Percentiles rank a stretch among this genome's conserved stretches.
phyloP scores from a whole-genome alignment of 306 rosid species.

The Cajanus cajan region DNA sequence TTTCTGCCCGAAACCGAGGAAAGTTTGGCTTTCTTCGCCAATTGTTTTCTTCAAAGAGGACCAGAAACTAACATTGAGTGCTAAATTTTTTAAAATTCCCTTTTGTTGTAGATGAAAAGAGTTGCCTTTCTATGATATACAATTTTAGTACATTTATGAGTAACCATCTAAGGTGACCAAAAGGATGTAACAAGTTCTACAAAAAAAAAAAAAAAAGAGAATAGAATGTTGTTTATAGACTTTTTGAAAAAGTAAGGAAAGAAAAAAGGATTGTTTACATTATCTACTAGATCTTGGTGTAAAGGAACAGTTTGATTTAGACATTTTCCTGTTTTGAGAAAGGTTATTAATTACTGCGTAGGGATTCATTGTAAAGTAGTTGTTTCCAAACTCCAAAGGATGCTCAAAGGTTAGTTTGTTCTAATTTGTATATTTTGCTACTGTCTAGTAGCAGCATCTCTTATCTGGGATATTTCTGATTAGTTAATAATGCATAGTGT shows the following conservation, averaged over 20 bases:
- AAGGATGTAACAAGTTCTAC: conserved; percentile 26
- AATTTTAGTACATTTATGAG: conserved; percentile 31
- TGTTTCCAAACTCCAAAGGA: conserved; percentile 26
- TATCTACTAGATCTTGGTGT: conserved; percentile 29
- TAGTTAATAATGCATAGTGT: background rate
- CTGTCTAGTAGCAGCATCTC: background rate
- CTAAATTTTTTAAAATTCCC: conserved; percentile 32
- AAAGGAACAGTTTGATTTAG: conserved; percentile 28
- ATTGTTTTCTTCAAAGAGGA: conserved; percentile 75
- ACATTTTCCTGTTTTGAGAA: conserved; percentile 18
- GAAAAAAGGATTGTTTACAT: conserved; percentile 30
- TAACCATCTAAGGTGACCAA: conserved; percentile 29
- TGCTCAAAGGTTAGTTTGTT: background rate
- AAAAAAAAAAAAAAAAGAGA: conserved; percentile 11
- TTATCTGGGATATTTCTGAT: background rate
- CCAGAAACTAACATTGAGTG: conserved; percentile 64
- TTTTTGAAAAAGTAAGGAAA: conserved; percentile 30
- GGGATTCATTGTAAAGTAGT: conserved; percentile 17
- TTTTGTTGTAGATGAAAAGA: conserved; percentile 42
- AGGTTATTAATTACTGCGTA: background rate
- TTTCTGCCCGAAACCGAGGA: conserved; percentile 69
- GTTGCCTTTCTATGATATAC: conserved; percentile 18
- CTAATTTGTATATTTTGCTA: background rate
- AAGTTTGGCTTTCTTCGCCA: conserved; percentile 80
- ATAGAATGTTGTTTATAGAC: conserved; percentile 40